These are phyloP conservation scores for Camellia sinensis DNA, from an alignment of 148 eudicot genomes.

Conservation along the genomic window DNA sequence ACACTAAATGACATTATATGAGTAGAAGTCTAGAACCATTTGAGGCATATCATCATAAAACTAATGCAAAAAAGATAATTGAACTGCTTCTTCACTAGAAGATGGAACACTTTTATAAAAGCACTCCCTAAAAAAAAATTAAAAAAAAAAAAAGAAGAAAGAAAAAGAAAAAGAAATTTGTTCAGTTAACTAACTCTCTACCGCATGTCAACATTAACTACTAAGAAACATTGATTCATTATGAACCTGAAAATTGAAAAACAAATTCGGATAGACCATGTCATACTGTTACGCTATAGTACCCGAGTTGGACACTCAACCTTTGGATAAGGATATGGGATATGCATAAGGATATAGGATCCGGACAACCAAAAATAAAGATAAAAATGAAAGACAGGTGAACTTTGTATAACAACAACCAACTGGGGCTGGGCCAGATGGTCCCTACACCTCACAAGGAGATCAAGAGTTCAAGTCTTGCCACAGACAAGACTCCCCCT, in stretches of 20 bases:
- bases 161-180: neutral
- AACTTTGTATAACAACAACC: no score
- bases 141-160: no score
- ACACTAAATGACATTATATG: neutral
- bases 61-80: neutral
- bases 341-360: no score
- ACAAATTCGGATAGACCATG: neutral
- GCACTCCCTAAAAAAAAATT: neutral
- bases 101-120: neutral
- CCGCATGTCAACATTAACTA: neutral
- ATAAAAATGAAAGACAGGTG: no score
- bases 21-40: no score
- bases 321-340: no score
- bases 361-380: no score
- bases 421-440: no score
- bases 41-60: neutral
- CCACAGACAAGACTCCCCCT: no score
- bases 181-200: neutral
- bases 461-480: no score
- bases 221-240: neutral
- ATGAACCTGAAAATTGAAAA: neutral
- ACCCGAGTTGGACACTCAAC: neutral
- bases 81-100: neutral
- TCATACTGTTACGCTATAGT: neutral
- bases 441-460: no score